Base-by-base conservation (phyloP, 208 protist species). In the Trypanosoma vivax region DNA sequence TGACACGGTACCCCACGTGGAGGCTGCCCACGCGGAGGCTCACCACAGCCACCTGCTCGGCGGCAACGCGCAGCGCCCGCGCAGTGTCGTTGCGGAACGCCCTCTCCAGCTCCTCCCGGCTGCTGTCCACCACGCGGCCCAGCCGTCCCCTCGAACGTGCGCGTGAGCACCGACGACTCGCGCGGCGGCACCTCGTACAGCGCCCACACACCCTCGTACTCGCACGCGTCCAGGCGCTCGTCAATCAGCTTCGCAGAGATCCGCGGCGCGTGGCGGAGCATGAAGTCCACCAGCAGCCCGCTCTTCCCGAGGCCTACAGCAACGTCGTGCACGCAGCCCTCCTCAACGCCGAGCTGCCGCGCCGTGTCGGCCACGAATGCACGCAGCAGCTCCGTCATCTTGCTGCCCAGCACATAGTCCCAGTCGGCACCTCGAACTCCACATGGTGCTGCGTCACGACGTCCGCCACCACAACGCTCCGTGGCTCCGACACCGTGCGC, bases 31-130 rank as follows among this genome's bases (percentile, higher is more conserved):
- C 14, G 13, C 23, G 13, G 18, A 6, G 11, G n/a, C 30, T 24
- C n/a, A 31, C n/a, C 5, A 50, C n/a, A 29, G n/a, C 49, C 34
- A 83, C 64, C 30, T 76, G 57, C 27, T 57, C 37, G 24, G 54
- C 50, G 11, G 42, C 37, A 29, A 73, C 56, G 30, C 58, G 56
- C 23, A 77, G 70, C 3, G 67, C 70, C 23, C 54, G 60, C 39
- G 54, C 60, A 21, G 68, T 74, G 68, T 82, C 78, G 40, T 64
- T 51, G 23, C 42, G 39, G 49, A 79, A 74, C 24, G 76, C 76
- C 2, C 14, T 41, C 25, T 53, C 18, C 33, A 79, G n/a, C 43
- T n/a, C 33, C 14, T 37, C 33, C 9, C 33, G 33, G 14, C 14
- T 14, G 14, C 33, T 14, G 14, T 14, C 14, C 9, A 37, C 10